Conservation (phyloP, 345 rosid genomes). For the Orychophragmus violaceus region DNA sequence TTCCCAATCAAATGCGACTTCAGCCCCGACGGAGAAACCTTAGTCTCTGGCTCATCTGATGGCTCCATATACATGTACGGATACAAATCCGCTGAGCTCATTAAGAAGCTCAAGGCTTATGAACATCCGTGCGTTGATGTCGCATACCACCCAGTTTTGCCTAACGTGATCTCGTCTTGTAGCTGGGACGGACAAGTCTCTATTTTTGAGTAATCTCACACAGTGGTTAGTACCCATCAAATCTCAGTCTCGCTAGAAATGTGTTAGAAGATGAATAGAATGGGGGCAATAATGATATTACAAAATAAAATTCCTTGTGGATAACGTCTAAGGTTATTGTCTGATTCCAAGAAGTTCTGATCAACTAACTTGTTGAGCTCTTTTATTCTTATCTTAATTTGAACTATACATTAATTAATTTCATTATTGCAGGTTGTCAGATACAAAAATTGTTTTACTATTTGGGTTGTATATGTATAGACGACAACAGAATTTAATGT, state of each 20-base stretch:
- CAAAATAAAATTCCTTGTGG: too few relatives aligned
- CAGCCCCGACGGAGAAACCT: conserved; percentile 59
- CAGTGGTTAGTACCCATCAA: neutral
- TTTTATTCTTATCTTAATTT: neutral
- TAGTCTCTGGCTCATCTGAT: conserved; percentile 72
- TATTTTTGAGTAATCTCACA: neutral
- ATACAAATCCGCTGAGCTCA: conserved; percentile 41
- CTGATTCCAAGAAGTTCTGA: too few relatives aligned
- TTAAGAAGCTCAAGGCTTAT: conserved; percentile 55
- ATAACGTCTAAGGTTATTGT: too few relatives aligned
- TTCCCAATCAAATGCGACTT: conserved; percentile 76
- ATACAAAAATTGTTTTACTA: neutral
- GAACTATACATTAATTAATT: neutral
- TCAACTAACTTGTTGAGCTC: neutral
- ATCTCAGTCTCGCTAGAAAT: too few relatives aligned
- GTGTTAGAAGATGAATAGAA: too few relatives aligned
- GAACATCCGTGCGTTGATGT: conserved; percentile 63
- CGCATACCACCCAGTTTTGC: conserved; percentile 54
- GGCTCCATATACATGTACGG: conserved; percentile 57
- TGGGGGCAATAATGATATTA: too few relatives aligned
- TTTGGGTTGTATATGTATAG: neutral
- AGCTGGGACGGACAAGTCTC: conserved; percentile 49
- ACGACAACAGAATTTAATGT: neutral
- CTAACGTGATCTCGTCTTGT: conserved; percentile 59
- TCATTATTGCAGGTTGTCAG: neutral